Conservation (phyloP, 768 basidiomycete species). For the Lanmaoa pseudosensibilis region DNA sequence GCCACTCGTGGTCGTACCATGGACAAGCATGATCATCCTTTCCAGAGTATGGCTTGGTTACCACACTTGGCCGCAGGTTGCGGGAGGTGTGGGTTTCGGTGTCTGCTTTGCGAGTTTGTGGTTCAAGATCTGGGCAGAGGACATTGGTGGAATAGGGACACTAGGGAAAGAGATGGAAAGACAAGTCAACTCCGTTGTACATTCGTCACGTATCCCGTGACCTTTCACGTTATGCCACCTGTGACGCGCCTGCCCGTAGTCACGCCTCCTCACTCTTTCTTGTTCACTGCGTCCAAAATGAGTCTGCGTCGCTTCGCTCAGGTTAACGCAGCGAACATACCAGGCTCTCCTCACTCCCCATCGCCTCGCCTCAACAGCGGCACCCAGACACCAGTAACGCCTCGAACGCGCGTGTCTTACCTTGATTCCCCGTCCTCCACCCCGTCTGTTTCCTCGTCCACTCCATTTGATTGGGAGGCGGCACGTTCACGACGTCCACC, state of each 20-base stretch:
- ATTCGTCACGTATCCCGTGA: conserved; percentile 21
- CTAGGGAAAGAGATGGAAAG: conserved; percentile 17
- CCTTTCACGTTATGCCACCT: conserved; percentile 18
- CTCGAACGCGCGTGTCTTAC: conserved; percentile 49
- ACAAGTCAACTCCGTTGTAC: background rate
- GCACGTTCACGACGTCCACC: conserved; percentile 68
- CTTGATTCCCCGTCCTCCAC: conserved; percentile 63
- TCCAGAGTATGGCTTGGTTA: conserved; percentile 78
- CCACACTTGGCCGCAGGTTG: conserved; percentile 71
- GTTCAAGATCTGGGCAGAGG: conserved; percentile 56
- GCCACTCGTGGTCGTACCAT: conserved; percentile 55
- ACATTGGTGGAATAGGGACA: conserved; percentile 23
- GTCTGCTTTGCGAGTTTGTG: conserved; percentile 50
- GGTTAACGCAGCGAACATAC: conserved; percentile 39
- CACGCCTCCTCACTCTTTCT: conserved; percentile 15
- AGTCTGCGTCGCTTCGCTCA: conserved; percentile 60
- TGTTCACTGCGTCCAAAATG: conserved; percentile 36
- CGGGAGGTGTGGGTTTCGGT: conserved; percentile 59
- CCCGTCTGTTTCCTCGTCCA: conserved; percentile 72
- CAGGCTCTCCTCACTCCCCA: conserved; percentile 43
- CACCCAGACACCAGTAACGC: conserved; percentile 45
- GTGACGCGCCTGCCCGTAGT: conserved; percentile 27
- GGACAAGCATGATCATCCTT: conserved; percentile 52
- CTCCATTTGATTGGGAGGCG: conserved; percentile 87
- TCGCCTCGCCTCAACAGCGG: conserved; percentile 33